Base-by-base conservation (phyloP, 495 filamentous ascomycete genomes). In the Apiosordaria backusii region DNA sequence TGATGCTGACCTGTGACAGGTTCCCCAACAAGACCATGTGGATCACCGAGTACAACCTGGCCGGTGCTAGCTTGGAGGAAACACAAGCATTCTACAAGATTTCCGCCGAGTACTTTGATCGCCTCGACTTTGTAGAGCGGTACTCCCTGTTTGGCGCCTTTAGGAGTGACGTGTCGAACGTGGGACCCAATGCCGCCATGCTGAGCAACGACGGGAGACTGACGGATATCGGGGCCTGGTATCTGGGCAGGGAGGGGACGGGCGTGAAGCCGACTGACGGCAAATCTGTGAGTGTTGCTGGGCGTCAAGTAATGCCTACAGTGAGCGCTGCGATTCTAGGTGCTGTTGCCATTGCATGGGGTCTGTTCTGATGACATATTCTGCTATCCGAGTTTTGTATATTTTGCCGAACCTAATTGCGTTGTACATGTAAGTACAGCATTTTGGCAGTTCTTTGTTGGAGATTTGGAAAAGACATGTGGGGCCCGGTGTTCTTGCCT, bases 111-210 rank as follows among this genome's bases (percentile, higher is more conserved):
- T 91, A 87, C 71, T 80, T 92, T 53, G 90, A 92, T 70, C 81
- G 84, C 2, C 71, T 89, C 57, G 79, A 81, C 61, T 86, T 76
- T 59, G 81, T 91, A 16, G 82, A 80, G 50, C 83, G 83, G 26
- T 93, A 93, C 72, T 87, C 87, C 15, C 87, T 88, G 68, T 94
- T 93, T 69, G 90, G 90, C 63, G 79, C 87, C 52, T 93, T 92
- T 76, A 83, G 89, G 25, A 84, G 82, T 35, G 76, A 80, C 35
- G 84, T 83, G 50, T 86, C 83, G 62, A 92, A 92, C 65, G 85
- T 93, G 4, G 89, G 89, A 0, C 81, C 87, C 7, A 89, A 90
- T 62, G 84, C 76, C 6, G 86, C 87, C 19, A 88, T 92, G 84
- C 74, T 92, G 62, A 85, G 82, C 65, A 75, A 81, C 24, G 76